These are phyloP conservation scores for Saccharomycopsis javanensis DNA, from an alignment of 805 yeast genomes.

Conservation along the genomic window DNA sequence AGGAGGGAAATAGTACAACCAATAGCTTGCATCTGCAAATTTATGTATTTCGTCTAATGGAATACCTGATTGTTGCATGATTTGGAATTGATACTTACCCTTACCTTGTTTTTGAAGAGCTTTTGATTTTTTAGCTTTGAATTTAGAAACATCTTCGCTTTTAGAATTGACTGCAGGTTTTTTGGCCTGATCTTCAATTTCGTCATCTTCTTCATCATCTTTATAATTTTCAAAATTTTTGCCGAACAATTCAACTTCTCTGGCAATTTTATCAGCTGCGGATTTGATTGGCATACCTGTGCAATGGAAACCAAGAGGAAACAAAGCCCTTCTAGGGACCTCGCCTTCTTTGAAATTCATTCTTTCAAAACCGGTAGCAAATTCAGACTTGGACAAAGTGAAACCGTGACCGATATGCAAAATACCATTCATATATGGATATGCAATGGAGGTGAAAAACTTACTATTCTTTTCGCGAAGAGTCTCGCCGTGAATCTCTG, in stretches of 20 bases:
- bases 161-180: slow-evolving; percentile 26
- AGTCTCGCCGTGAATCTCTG: slow-evolving; percentile 51
- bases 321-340: slow-evolving; percentile 59
- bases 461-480: slow-evolving; percentile 76
- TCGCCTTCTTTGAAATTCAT: slow-evolving; percentile 52
- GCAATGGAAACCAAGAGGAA: slow-evolving; percentile 97
- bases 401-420: slow-evolving; percentile 96
- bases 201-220: slow-evolving; percentile 41
- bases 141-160: slow-evolving; percentile 78
- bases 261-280: slow-evolving; percentile 86
- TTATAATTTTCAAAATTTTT: slow-evolving; percentile 53
- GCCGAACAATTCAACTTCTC: slow-evolving; percentile 91
- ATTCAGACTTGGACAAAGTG: slow-evolving; percentile 90
- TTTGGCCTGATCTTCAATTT: slow-evolving; percentile 23
- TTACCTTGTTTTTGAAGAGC: slow-evolving; percentile 91
- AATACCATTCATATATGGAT: slow-evolving; percentile 98
- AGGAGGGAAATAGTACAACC: slow-evolving; percentile 91
- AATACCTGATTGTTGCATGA: slow-evolving; percentile 91
- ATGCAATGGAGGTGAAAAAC: slow-evolving; percentile 89
- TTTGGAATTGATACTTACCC: slow-evolving; percentile 90
- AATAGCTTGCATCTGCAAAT: slow-evolving; percentile 85
- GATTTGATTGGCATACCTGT: slow-evolving; percentile 98
- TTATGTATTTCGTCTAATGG: slow-evolving; percentile 71
- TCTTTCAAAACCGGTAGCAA: slow-evolving; percentile 86
- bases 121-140: slow-evolving; percentile 86